These are phyloP conservation scores for Capsella rubella DNA, from an alignment of 441 rosid species.

Conservation along the genomic window DNA sequence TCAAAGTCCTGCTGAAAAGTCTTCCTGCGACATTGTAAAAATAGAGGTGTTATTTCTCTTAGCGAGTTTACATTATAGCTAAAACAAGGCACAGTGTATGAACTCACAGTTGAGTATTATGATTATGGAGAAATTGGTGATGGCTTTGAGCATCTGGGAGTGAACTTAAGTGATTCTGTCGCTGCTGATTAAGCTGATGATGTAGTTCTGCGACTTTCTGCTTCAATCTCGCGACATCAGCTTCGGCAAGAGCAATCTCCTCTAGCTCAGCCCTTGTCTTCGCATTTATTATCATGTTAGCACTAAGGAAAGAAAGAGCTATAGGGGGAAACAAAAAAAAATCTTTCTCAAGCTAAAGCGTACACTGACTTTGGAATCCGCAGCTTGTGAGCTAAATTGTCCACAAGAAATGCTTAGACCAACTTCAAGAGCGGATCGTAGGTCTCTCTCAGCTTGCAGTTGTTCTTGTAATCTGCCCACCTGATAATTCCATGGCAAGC, in stretches of 20 bases:
- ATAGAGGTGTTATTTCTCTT: background rate
- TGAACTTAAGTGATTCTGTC: slow-evolving; percentile 83
- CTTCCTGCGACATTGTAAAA: slow-evolving; percentile 60
- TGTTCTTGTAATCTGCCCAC: slow-evolving; percentile 98
- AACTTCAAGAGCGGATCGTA: slow-evolving; percentile 95
- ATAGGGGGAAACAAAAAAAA: slow-evolving; percentile 18
- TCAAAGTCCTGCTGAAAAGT: slow-evolving; percentile 92
- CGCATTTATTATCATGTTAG: slow-evolving; percentile 46
- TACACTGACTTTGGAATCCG: slow-evolving; percentile 83
- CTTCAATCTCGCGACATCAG: slow-evolving; percentile 95
- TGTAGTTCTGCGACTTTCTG: slow-evolving; percentile 98
- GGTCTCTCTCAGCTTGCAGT: slow-evolving; percentile 98
- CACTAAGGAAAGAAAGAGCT: slow-evolving; percentile 42
- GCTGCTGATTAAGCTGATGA: slow-evolving; percentile 92
- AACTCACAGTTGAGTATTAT: slow-evolving; percentile 86
- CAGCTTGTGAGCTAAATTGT: slow-evolving; percentile 79
- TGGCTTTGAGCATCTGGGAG: slow-evolving; percentile 86
- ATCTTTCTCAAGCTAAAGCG: slow-evolving; percentile 18
- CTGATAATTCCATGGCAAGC: slow-evolving; percentile 50
- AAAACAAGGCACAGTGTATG: slow-evolving; percentile 49
- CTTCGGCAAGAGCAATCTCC: slow-evolving; percentile 99
- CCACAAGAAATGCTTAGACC: slow-evolving; percentile 98
- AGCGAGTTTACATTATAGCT: slow-evolving; percentile 11
- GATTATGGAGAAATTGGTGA: slow-evolving; percentile 77
- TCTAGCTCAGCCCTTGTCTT: slow-evolving; percentile 99